Evolutionary conservation across 768 basidiomycete species (phyloP).

Genomic region (Fistulinella prunicolor): DNA sequence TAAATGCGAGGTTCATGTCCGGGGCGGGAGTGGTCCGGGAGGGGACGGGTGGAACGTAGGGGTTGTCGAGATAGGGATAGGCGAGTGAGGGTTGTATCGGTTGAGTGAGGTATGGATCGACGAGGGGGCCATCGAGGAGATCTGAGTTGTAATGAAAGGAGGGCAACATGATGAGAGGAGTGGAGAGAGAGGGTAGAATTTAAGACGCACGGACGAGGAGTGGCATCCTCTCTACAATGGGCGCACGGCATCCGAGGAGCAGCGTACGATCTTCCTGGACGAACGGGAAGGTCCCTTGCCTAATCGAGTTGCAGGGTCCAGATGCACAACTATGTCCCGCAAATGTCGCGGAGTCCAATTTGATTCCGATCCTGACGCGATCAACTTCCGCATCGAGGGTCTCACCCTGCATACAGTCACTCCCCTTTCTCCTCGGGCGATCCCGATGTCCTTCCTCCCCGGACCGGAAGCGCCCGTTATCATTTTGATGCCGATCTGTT

Average conservation of each 20-base stretch:
- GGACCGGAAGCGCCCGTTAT: slow-evolving; percentile 5
- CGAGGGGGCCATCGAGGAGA: slow-evolving; percentile 9
- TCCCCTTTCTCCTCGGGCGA: not conserved
- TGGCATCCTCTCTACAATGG: too few relatives aligned
- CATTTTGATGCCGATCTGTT: slow-evolving; percentile 20
- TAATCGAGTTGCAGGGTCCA: slow-evolving; percentile 2
- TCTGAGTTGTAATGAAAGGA: not conserved
- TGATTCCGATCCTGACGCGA: slow-evolving; percentile 25
- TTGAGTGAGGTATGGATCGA: slow-evolving; percentile 1
- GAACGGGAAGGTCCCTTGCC: not conserved
- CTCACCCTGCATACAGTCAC: not conserved
- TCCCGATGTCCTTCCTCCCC: not conserved
- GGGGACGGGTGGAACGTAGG: slow-evolving; percentile 10
- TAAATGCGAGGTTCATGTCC: slow-evolving; percentile 4
- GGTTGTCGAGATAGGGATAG: slow-evolving; percentile 15
- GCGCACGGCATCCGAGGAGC: slow-evolving; percentile 27
- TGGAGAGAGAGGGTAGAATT: not conserved
- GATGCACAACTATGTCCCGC: too few relatives aligned
- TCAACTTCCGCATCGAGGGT: slow-evolving; percentile 18
- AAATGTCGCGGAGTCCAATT: slow-evolving; percentile 23
- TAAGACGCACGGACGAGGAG: slow-evolving; percentile 6
- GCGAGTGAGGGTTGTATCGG: not conserved
- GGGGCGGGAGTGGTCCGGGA: slow-evolving; percentile 4
- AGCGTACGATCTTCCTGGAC: slow-evolving; percentile 2
- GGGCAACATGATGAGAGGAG: slow-evolving; percentile 6